Evolutionary conservation across 768 basidiomycete species (phyloP), one percentile per base, ranked within the genome.

Genomic region (Cystofilobasidium bisporidii): DNA sequence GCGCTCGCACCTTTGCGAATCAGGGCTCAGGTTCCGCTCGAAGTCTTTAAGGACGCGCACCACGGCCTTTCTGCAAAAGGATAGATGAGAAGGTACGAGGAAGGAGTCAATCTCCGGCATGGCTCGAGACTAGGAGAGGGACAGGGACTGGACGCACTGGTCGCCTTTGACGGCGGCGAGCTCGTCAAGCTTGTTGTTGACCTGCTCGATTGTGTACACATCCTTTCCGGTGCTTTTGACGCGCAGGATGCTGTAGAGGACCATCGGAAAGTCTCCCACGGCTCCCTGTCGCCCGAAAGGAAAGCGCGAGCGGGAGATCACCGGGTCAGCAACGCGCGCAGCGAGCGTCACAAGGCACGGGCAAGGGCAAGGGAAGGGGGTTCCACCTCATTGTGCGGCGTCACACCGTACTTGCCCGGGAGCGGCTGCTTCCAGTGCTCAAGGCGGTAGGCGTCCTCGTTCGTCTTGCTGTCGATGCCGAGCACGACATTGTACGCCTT

Each of bases 401-500:
- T 2, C 33, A 20, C 10, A 8, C 12, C n/a, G 45, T 30, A 30
- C 20, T 0, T 22, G 15, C 26, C 18, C 14, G 55, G 33, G 30
- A 12, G 45, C 12, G 79, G 79, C 24, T 75, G 72, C 67, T 80
- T 98, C 96, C 96, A 98, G 71, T 94, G 87, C 56, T 87, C 78
- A 53, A 99, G 78, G 47, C 88, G 83, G 58, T 87, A 82, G 0
- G 90, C 87, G 73, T 93, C 90, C 10, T 85, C 85, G 64, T 90
- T 71, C 26, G 62, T 61, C 61, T 72, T 69, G 14, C 67, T 59
- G 55, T 71, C 87, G 3, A 99, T 80, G 1, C 89, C 89, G 41
- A 98, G 87, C 2, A 93, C 82, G 70, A 87, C 86, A 79, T 94
- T 90, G 75, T 93, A 96, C 14, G 84, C 85, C 77, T 92, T 97